These are phyloP conservation scores for Avena atlantica DNA, from an alignment of 176 grass and related monocot species.

Conservation along the genomic window DNA sequence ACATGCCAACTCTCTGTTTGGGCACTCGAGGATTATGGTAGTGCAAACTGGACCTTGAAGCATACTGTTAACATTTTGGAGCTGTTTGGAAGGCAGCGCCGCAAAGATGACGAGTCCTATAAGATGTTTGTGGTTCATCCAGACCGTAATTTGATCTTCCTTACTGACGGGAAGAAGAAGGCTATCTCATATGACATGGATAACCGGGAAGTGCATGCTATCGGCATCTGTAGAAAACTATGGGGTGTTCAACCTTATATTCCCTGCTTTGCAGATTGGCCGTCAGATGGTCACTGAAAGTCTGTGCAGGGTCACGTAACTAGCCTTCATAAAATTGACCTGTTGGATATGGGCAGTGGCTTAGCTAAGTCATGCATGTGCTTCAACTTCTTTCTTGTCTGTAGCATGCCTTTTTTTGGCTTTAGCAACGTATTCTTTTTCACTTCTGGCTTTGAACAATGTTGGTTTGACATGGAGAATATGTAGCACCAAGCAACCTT, in stretches of 20 bases:
- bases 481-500: constrained; percentile 8
- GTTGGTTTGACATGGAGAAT: constrained; percentile 5
- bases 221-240: not conserved
- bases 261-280: constrained; percentile 13
- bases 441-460: not conserved
- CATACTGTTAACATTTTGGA: not conserved
- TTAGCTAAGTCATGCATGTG: not conserved
- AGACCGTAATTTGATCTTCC: too few relatives aligned
- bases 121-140: constrained; percentile 15
- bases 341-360: not conserved
- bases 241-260: not conserved
- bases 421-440: not conserved
- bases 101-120: not conserved
- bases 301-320: not conserved
- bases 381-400: not conserved
- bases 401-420: not conserved
- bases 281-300: constrained; percentile 2
- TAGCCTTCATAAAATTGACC: not conserved
- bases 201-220: not conserved
- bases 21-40: not conserved
- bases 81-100: constrained; percentile 3
- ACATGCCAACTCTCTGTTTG: not conserved
- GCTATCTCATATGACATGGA: constrained; percentile 37
- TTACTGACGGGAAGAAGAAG: not conserved
- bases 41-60: constrained; percentile 23